These are phyloP conservation scores for Oryza nivara DNA, from an alignment of 176 grass and related monocot species.

Conservation along the genomic window DNA sequence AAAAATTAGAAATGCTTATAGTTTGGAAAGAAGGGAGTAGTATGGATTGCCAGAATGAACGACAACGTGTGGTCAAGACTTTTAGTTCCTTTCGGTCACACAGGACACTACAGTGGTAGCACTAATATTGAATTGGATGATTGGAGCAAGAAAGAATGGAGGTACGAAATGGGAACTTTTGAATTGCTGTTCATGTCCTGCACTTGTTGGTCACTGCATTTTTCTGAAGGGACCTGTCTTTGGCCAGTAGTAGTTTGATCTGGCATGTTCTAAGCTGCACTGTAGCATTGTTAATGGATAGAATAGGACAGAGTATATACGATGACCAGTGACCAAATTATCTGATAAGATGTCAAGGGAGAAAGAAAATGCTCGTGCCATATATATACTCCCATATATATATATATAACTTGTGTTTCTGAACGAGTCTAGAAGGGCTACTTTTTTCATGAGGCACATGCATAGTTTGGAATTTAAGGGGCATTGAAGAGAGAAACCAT, in stretches of 20 bases:
- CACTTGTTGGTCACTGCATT: background rate
- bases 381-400: background rate
- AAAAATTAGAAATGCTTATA: too few relatives aligned
- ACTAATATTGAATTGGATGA: conserved; percentile 2
- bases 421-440: conserved; percentile 15
- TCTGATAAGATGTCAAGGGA: conserved; percentile 26
- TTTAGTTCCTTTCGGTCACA: background rate
- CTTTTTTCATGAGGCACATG: conserved; percentile 20
- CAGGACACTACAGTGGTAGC: background rate
- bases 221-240: background rate
- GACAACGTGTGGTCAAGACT: background rate
- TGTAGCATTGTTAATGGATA: background rate
- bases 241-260: conserved; percentile 4
- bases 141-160: conserved; percentile 16
- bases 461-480: conserved; percentile 34
- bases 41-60: background rate
- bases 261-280: conserved; percentile 33
- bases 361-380: background rate
- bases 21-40: too few relatives aligned
- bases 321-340: conserved; percentile 3
- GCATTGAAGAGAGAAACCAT: conserved; percentile 33
- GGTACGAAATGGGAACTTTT: conserved; percentile 3
- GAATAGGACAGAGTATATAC: background rate
- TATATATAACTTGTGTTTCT: background rate
- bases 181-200: conserved; percentile 1